These are phyloP conservation scores for Lactarius quietus DNA, from an alignment of 768 basidiomycete species.

Conservation along the genomic window DNA sequence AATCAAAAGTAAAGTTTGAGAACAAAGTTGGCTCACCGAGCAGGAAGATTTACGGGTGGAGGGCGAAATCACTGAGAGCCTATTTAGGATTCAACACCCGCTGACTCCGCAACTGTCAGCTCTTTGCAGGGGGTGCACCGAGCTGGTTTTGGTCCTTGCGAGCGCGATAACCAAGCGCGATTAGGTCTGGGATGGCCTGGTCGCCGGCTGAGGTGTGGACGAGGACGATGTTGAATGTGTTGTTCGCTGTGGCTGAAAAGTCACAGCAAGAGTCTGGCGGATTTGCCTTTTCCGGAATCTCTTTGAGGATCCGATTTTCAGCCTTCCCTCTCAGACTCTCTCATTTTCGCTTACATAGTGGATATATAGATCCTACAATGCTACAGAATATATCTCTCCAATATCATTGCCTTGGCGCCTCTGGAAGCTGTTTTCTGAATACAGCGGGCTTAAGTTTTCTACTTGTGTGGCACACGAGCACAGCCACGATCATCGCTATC, in stretches of 20 bases:
- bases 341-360: too few relatives aligned
- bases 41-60: constrained; percentile 30
- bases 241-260: constrained; percentile 25
- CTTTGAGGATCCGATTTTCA: constrained; percentile 12
- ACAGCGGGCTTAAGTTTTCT: too few relatives aligned
- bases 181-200: constrained; percentile 16
- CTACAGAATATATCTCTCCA: too few relatives aligned
- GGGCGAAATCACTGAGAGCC: constrained; percentile 28
- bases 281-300: constrained; percentile 17
- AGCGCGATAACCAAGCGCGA: neutral
- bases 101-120: constrained; percentile 25
- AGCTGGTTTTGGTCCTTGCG: constrained; percentile 7
- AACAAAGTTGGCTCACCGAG: constrained; percentile 31
- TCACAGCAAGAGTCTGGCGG: constrained; percentile 11
- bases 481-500: too few relatives aligned
- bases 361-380: too few relatives aligned
- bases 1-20: constrained; percentile 27
- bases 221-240: constrained; percentile 15
- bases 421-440: too few relatives aligned
- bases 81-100: constrained; percentile 30
- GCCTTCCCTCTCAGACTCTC: neutral
- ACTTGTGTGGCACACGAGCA: too few relatives aligned
- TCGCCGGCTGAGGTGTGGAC: neutral
- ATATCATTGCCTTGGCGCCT: too few relatives aligned
- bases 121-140: constrained; percentile 1